Conservation (phyloP, 768 basidiomycete species). For the Hemileccinum impolitum region DNA sequence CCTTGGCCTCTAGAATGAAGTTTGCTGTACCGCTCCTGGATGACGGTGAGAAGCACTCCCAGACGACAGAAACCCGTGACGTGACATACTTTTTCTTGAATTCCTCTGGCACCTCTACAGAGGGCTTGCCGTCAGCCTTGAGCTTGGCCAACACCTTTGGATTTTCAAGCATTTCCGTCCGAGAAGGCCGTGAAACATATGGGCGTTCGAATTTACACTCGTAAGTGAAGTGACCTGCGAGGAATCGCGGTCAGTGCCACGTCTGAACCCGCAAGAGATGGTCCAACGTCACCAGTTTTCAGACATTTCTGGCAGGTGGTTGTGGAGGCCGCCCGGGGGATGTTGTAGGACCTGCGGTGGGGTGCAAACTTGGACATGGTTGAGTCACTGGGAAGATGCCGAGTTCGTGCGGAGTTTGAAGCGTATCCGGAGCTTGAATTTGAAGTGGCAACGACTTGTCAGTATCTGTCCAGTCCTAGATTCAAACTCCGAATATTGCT, state of each 20-base stretch:
- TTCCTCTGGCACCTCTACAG: constrained; percentile 86
- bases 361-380: constrained; percentile 80
- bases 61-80: constrained; percentile 6
- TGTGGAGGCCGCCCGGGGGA: constrained; percentile 57
- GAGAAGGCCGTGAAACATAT: constrained; percentile 86
- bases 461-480: too few relatives aligned
- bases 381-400: background rate
- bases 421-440: background rate
- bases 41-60: constrained; percentile 2
- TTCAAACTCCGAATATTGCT: background rate
- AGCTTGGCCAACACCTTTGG: constrained; percentile 65
- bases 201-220: constrained; percentile 82
- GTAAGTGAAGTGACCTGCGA: constrained; percentile 82
- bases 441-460: too few relatives aligned
- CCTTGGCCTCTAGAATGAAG: constrained; percentile 77
- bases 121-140: constrained; percentile 68
- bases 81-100: constrained; percentile 72
- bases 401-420: constrained; percentile 10
- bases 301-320: constrained; percentile 87
- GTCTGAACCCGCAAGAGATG: constrained; percentile 3
- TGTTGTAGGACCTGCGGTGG: constrained; percentile 58
- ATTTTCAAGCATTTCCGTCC: constrained; percentile 82
- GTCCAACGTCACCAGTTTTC: constrained; percentile 44
- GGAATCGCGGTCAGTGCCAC: background rate
- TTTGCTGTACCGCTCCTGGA: constrained; percentile 76